These are phyloP conservation scores for Colletotrichum cordylinicola DNA, from an alignment of 2,329 filamentous ascomycete genomes.

Conservation along the genomic window DNA sequence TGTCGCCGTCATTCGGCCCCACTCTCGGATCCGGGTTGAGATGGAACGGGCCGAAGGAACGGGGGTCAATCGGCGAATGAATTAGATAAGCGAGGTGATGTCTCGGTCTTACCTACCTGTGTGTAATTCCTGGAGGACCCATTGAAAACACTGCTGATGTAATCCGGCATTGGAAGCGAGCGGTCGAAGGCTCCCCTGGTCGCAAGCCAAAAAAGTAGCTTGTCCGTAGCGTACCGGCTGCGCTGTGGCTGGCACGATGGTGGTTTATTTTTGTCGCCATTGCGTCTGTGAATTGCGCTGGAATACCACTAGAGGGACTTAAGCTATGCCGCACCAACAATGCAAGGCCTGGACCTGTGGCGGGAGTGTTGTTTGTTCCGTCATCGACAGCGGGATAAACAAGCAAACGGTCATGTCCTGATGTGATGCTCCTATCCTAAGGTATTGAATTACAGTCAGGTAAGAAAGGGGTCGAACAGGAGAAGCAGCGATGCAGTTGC, in stretches of 20 bases:
- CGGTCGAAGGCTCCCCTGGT: not conserved
- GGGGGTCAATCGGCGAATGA: not conserved
- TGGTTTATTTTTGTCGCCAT: not conserved
- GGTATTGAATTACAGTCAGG: not conserved
- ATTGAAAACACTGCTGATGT: not conserved
- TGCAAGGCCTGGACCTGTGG: not conserved
- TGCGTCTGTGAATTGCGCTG: not conserved
- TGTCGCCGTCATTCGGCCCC: too few relatives aligned
- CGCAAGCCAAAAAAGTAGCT: not conserved
- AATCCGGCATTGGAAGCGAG: not conserved
- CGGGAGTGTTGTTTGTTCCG: not conserved
- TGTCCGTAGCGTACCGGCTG: constrained; percentile 6
- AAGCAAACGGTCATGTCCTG: not conserved
- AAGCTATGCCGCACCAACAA: not conserved
- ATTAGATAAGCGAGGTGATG: not conserved
- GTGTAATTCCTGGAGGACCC: not conserved
- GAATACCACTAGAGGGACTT: not conserved
- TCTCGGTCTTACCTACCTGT: too few relatives aligned
- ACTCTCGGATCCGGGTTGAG: not conserved
- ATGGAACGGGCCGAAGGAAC: not conserved
- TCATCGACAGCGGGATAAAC: not conserved
- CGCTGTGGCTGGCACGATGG: not conserved
- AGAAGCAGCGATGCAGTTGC: not conserved
- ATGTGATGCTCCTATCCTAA: not conserved
- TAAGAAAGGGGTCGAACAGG: not conserved